Evolutionary conservation across 495 filamentous ascomycete genomes (phyloP).

Genomic region (Sabuloglossum arenarium): DNA sequence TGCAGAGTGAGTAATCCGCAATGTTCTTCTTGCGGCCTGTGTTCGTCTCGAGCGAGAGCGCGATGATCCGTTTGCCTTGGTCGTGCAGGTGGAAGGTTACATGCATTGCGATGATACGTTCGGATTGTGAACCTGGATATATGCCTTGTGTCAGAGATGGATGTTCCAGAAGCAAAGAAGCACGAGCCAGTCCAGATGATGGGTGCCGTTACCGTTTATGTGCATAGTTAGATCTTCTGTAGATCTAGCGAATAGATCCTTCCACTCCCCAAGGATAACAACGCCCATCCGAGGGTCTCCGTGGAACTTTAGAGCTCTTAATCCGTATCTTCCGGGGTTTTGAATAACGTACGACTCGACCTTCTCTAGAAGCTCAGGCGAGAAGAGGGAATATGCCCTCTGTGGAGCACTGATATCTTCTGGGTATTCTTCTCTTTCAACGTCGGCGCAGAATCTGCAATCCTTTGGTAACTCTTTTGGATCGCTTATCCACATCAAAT

Average conservation of each 20-base stretch:
- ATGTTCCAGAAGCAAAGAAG: too few species aligned
- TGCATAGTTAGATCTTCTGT: background rate
- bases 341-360: conserved; percentile 2
- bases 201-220: background rate
- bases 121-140: background rate
- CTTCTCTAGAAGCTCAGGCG: background rate
- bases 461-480: background rate
- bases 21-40: background rate
- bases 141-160: background rate
- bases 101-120: background rate
- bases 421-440: background rate
- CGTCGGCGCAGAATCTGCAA: background rate
- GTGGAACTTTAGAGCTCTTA: conserved; percentile 1
- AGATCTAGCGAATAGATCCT: background rate
- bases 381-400: background rate
- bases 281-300: conserved; percentile 2
- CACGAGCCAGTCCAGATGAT: background rate
- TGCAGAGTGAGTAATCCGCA: background rate
- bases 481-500: background rate
- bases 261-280: conserved; percentile 5
- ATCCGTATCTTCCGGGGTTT: conserved; percentile 1
- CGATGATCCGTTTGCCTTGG: conserved; percentile 2
- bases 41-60: background rate
- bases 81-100: background rate
- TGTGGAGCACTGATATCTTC: background rate